These are phyloP conservation scores for Lasiosphaeriaceae sp. DNA, from an alignment of 495 filamentous ascomycete species.

Conservation along the genomic window DNA sequence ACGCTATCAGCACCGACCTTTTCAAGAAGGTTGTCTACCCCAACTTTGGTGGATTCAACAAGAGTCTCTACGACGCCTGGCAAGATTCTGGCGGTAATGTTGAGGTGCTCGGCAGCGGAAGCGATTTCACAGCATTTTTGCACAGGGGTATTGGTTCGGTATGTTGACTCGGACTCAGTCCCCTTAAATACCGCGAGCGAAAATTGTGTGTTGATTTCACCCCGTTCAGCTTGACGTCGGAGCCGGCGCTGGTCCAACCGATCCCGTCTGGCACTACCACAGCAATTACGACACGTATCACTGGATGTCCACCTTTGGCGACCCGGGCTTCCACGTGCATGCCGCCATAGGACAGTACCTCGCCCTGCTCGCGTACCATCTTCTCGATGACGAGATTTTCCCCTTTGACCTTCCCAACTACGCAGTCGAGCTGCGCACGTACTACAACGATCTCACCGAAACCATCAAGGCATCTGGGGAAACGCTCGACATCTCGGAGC, in stretches of 20 bases:
- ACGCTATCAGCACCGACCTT: slow-evolving; percentile 62
- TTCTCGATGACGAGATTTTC: slow-evolving; percentile 69
- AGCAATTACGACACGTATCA: slow-evolving; percentile 82
- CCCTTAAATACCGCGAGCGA: no score
- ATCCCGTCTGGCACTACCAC: slow-evolving; percentile 63
- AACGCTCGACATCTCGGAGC: no score
- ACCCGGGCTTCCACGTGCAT: slow-evolving; percentile 75
- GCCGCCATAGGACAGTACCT: slow-evolving; percentile 68
- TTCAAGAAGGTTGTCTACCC: slow-evolving; percentile 61
- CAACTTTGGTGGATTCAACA: slow-evolving; percentile 33
- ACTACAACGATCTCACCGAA: slow-evolving; percentile 56
- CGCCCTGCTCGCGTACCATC: slow-evolving; percentile 67
- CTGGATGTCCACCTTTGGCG: slow-evolving; percentile 74
- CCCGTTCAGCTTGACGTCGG: slow-evolving; percentile 59
- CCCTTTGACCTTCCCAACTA: slow-evolving; percentile 73
- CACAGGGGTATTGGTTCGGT: slow-evolving; percentile 74
- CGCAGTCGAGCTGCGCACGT: slow-evolving; percentile 53
- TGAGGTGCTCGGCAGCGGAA: slow-evolving; percentile 68
- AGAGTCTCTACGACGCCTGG: slow-evolving; percentile 66
- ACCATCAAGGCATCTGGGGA: no score
- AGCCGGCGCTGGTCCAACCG: slow-evolving; percentile 50
- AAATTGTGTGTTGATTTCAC: background rate
- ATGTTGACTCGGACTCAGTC: slow-evolving; percentile 35
- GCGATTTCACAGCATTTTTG: slow-evolving; percentile 84
- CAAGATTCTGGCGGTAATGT: slow-evolving; percentile 54